Conservation (phyloP, 164 flowering plant species). For the Aristolochia contorta region DNA sequence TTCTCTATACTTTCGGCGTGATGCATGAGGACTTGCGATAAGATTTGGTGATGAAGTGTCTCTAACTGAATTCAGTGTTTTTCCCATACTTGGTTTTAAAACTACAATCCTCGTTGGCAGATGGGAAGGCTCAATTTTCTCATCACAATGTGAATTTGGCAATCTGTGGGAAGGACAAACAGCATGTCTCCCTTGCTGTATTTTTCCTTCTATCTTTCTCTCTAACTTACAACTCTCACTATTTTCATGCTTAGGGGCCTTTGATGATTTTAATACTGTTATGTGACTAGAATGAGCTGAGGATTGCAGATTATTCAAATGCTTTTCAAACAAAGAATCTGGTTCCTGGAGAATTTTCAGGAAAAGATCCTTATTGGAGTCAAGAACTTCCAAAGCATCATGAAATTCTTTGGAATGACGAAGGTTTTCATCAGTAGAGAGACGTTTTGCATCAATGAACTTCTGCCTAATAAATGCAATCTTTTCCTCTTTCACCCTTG, state of each 20-base stretch:
- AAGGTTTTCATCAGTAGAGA: constrained; percentile 47
- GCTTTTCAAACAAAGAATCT: constrained; percentile 62
- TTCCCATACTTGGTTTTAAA: constrained; percentile 64
- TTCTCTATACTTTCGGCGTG: constrained; percentile 19
- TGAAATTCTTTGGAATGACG: constrained; percentile 53
- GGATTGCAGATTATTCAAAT: constrained; percentile 41
- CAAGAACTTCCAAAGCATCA: constrained; percentile 53
- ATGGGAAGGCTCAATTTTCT: constrained; percentile 13
- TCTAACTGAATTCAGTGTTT: constrained; percentile 15
- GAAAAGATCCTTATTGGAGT: constrained; percentile 57
- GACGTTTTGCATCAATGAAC: constrained; percentile 48
- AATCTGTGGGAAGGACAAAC: constrained; percentile 18
- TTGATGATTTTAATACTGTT: constrained; percentile 23
- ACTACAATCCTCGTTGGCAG: constrained; percentile 73
- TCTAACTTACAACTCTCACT: constrained; percentile 14
- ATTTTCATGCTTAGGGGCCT: constrained; percentile 15
- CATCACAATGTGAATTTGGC: constrained; percentile 14
- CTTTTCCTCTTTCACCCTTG: constrained; percentile 29
- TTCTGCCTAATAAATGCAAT: constrained; percentile 47
- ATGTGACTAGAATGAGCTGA: constrained; percentile 24
- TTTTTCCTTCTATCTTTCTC: constrained; percentile 12
- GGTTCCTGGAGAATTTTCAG: constrained; percentile 66
- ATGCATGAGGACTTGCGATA: constrained; percentile 20
- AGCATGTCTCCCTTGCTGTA: constrained; percentile 11
- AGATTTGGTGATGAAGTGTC: constrained; percentile 27